Evolutionary conservation across 805 yeast genomes (phyloP).

Genomic region (Zygotorulaspora sp.): DNA sequence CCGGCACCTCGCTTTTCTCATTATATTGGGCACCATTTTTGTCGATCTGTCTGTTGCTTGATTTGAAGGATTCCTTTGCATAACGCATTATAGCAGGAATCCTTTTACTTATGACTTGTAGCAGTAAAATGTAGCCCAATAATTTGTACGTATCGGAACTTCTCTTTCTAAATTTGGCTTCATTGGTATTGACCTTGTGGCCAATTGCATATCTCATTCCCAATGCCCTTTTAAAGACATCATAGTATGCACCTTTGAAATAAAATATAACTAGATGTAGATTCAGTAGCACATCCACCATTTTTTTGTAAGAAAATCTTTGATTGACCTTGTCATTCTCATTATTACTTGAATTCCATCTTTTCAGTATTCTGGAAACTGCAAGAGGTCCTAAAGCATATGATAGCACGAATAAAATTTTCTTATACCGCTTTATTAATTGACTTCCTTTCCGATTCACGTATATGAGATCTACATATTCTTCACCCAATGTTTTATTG

Average conservation of each 20-base stretch:
- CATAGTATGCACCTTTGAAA: conserved; percentile 76
- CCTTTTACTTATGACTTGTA: conserved; percentile 37
- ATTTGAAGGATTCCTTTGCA: conserved; percentile 1
- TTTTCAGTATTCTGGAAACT: conserved; percentile 31
- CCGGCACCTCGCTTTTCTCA: background rate
- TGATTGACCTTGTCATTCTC: conserved; percentile 14
- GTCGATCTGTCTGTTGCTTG: background rate
- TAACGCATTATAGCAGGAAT: conserved; percentile 7
- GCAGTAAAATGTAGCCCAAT: conserved; percentile 57
- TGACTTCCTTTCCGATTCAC: conserved; percentile 50
- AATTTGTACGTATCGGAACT: conserved; percentile 57
- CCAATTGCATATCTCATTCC: conserved; percentile 79
- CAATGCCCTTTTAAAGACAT: conserved; percentile 66
- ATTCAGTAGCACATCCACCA: conserved; percentile 53
- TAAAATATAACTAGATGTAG: conserved; percentile 79
- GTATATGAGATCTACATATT: conserved; percentile 77
- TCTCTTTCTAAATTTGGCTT: conserved; percentile 33
- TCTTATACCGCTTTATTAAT: conserved; percentile 43
- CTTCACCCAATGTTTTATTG: conserved; percentile 86
- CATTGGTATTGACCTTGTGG: conserved; percentile 45
- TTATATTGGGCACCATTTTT: background rate
- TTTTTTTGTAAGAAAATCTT: conserved; percentile 32
- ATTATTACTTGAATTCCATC: conserved; percentile 7
- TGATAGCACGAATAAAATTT: conserved; percentile 55
- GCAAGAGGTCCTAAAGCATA: conserved; percentile 63